Percentiles rank a stretch among this genome's conserved stretches.
Evolutionary conservation across 768 basidiomycete species (phyloP).

Genomic region (Tylopilus subfusipes): DNA sequence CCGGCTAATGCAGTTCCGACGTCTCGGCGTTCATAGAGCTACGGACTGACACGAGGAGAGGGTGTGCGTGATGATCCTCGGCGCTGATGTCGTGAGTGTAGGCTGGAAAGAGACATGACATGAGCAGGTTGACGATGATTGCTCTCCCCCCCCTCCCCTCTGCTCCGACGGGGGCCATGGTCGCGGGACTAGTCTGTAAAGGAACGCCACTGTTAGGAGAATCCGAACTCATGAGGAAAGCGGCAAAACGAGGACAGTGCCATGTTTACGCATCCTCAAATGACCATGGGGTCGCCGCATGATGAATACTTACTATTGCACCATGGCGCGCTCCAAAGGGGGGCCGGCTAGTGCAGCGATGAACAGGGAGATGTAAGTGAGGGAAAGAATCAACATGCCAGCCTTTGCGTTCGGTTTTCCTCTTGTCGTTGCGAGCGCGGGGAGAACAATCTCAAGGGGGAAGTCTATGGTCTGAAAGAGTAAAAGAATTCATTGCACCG

Average conservation of each 20-base stretch:
- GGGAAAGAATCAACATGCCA: slow-evolving; percentile 6
- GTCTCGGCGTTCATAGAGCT: too few species aligned
- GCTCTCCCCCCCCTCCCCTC: neutral
- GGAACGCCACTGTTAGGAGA: neutral
- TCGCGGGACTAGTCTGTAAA: neutral
- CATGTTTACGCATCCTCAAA: neutral
- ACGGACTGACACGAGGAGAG: too few species aligned
- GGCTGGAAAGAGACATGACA: too few species aligned
- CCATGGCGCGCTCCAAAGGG: neutral
- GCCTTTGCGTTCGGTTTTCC: neutral
- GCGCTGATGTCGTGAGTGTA: too few species aligned
- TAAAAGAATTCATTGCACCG: neutral
- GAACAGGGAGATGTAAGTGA: slow-evolving; percentile 1
- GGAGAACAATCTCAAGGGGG: neutral
- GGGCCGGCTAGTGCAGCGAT: neutral
- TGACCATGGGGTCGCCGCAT: slow-evolving; percentile 1
- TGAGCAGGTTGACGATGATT: too few species aligned
- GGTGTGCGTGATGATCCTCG: too few species aligned
- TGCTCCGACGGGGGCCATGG: neutral
- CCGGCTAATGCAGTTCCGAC: too few species aligned
- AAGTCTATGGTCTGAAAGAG: too few species aligned
- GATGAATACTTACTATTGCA: neutral
- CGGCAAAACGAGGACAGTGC: neutral
- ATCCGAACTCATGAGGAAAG: neutral
- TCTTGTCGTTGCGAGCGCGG: neutral